Conservation (phyloP, 192 early-diverging fungal species). For the Chytriomyces hyalinus region DNA sequence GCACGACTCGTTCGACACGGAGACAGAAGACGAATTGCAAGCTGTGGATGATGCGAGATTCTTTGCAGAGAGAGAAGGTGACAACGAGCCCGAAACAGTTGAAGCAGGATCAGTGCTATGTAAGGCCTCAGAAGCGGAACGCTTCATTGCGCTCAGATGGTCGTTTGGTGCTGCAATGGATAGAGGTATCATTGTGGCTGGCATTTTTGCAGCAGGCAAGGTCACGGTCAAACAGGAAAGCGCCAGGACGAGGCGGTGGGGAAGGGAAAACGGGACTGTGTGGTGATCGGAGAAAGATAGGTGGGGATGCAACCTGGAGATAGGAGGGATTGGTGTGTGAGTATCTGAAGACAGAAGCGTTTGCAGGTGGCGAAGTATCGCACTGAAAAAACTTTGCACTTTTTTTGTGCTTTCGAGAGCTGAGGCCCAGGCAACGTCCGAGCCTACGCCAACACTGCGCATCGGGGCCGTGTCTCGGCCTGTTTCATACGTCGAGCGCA, state of each 20-base stretch:
- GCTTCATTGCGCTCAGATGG: not conserved
- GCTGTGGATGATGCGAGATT: not conserved
- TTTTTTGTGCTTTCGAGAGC: too few relatives aligned
- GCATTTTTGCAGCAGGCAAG: not conserved
- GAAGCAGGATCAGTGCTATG: too few relatives aligned
- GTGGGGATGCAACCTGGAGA: too few relatives aligned
- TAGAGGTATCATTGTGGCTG: not conserved
- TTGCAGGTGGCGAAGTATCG: too few relatives aligned
- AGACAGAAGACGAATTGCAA: not conserved
- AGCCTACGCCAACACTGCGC: too few relatives aligned
- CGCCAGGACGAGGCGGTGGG: not conserved
- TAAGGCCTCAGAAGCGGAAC: not conserved
- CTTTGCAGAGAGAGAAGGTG: not conserved
- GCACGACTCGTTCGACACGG: conserved; percentile 6
- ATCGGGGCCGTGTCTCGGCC: too few relatives aligned
- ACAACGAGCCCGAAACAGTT: too few relatives aligned
- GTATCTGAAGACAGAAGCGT: too few relatives aligned
- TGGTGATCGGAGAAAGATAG: not conserved
- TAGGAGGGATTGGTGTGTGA: too few relatives aligned
- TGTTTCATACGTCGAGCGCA: too few relatives aligned
- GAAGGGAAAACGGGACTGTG: not conserved
- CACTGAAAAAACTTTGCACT: too few relatives aligned
- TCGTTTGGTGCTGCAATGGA: not conserved
- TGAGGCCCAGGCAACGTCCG: too few relatives aligned
- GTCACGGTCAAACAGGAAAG: not conserved